A percentile compares a stretch with the other conserved stretches of the same genome.
phyloP scores from a whole-genome alignment of 2,329 filamentous ascomycete genomes.

The Diaporthe ilicicola region DNA sequence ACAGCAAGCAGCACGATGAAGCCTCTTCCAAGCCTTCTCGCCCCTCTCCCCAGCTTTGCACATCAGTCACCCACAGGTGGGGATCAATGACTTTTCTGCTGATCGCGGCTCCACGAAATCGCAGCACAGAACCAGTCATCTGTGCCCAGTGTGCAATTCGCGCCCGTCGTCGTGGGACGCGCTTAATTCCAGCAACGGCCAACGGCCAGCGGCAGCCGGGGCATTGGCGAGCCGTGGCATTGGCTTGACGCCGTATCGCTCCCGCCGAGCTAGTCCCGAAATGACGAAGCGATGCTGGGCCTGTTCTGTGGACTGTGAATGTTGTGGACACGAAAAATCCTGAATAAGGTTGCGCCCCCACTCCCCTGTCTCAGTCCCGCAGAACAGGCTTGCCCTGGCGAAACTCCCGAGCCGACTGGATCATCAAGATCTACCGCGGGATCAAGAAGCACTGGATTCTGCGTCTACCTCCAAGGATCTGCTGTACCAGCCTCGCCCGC shows the following conservation, averaged over 20 bases:
- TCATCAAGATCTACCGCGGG: slow-evolving; percentile 25
- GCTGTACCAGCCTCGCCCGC: neutral
- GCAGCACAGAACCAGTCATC: neutral
- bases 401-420: slow-evolving; percentile 21
- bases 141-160: slow-evolving; percentile 3
- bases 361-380: slow-evolving; percentile 16
- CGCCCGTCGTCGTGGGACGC: neutral
- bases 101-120: slow-evolving; percentile 1
- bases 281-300: slow-evolving; percentile 24
- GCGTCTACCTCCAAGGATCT: neutral
- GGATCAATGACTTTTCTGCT: neutral
- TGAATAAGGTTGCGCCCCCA: slow-evolving; percentile 34
- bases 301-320: neutral
- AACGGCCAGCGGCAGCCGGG: slow-evolving; percentile 2
- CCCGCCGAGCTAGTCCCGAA: slow-evolving; percentile 24
- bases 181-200: neutral
- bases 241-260: slow-evolving; percentile 13
- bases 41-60: neutral
- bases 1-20: neutral
- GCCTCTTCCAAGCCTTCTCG: slow-evolving; percentile 8
- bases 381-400: slow-evolving; percentile 26
- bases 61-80: neutral
- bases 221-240: slow-evolving; percentile 8
- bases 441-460: slow-evolving; percentile 19
- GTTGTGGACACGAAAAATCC: slow-evolving; percentile 23